A percentile compares a stretch with the other conserved stretches of the same genome.
These are phyloP conservation scores for Cercophora scortea DNA, from an alignment of 495 filamentous ascomycete genomes.

Conservation along the genomic window DNA sequence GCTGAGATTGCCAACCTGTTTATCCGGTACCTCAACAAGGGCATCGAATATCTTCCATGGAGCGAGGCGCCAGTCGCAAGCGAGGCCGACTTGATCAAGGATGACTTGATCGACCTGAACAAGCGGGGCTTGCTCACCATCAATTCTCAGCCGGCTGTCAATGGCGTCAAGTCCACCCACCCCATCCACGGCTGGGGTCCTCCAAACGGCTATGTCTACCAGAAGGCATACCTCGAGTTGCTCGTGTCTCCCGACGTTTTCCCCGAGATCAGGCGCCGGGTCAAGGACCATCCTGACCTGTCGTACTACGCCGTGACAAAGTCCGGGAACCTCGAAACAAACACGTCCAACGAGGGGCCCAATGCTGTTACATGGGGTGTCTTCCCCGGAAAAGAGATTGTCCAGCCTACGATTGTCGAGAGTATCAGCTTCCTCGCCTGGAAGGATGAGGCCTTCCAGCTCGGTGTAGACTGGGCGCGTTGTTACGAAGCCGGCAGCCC, in stretches of 20 bases:
- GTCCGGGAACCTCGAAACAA: constrained; percentile 73
- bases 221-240: constrained; percentile 95
- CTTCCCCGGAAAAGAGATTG: constrained; percentile 96
- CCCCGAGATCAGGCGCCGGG: constrained; percentile 68
- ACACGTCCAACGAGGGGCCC: constrained; percentile 73
- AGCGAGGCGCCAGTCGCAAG: constrained; percentile 78
- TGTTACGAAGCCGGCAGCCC: constrained; percentile 73
- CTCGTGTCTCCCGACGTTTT: constrained; percentile 74
- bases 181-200: constrained; percentile 91
- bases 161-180: constrained; percentile 85
- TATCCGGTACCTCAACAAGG: constrained; percentile 69
- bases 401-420: constrained; percentile 98
- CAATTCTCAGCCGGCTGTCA: constrained; percentile 94
- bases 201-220: constrained; percentile 90
- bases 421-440: constrained; percentile 96
- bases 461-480: constrained; percentile 89
- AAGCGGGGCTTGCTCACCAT: constrained; percentile 82
- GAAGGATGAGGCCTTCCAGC: constrained; percentile 94
- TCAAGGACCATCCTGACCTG: constrained; percentile 69
- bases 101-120: constrained; percentile 75
- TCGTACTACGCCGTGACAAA: constrained; percentile 91
- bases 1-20: constrained; percentile 78
- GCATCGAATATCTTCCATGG: constrained; percentile 84
- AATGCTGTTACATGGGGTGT: constrained; percentile 99
- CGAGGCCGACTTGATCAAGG: constrained; percentile 71